These are phyloP conservation scores for Elsinoe arachidis DNA, from an alignment of 2,329 filamentous ascomycete species.

Conservation along the genomic window DNA sequence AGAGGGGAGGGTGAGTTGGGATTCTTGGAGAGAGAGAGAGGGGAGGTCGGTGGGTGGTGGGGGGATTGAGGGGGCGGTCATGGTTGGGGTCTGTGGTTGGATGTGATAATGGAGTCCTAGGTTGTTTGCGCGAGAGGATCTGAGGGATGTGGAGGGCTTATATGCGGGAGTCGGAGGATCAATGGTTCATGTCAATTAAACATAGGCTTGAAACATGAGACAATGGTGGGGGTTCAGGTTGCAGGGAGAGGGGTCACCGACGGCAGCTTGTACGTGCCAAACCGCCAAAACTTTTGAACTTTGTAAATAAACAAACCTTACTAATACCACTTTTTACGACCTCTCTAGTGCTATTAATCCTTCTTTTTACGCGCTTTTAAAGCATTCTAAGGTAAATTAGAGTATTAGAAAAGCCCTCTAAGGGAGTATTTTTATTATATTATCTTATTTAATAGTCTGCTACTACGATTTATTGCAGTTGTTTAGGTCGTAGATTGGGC, in stretches of 20 bases:
- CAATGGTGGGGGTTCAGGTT: background rate
- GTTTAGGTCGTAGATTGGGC: no score
- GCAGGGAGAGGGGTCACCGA: background rate
- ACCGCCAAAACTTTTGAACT: no score
- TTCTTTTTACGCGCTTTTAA: no score
- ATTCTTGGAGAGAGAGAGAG: slow-evolving; percentile 28
- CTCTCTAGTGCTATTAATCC: no score
- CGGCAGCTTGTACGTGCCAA: no score
- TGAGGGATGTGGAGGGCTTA: background rate
- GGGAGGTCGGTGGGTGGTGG: slow-evolving; percentile 16
- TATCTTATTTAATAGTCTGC: no score
- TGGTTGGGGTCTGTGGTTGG: background rate
- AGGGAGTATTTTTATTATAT: no score
- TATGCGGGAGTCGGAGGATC: background rate
- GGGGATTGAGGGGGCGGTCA: slow-evolving; percentile 9
- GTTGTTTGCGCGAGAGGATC: background rate
- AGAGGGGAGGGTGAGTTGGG: slow-evolving; percentile 37
- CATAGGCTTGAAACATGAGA: slow-evolving; percentile 1
- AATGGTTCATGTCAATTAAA: slow-evolving; percentile 7
- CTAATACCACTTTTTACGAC: no score
- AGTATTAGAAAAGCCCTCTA: no score
- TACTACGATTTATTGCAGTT: no score
- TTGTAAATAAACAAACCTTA: no score
- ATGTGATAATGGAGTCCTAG: background rate
- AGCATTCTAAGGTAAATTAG: no score